Evolutionary conservation across 371 early-diverging fungal genomes (phyloP).

Genomic region (Zychaea mexicana): DNA sequence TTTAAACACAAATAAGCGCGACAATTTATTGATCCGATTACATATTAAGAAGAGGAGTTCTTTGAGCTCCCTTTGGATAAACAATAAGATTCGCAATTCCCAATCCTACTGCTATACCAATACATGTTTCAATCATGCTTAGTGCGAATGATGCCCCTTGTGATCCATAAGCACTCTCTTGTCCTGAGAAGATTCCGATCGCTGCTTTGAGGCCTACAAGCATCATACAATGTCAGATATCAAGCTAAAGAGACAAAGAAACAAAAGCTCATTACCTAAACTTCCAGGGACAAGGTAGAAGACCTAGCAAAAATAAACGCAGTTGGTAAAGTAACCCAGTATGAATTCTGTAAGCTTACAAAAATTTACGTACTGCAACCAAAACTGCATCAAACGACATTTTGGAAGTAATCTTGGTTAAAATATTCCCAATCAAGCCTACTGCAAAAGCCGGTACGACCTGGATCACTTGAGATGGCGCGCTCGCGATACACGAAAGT

Average conservation of each 20-base stretch:
- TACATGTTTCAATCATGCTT: conserved; percentile 42
- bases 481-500: conserved; percentile 44
- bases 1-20: no score
- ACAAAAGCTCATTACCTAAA: conserved; percentile 35
- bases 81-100: conserved; percentile 57
- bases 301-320: conserved; percentile 8
- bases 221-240: neutral
- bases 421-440: conserved; percentile 32
- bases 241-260: no score
- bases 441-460: conserved; percentile 20
- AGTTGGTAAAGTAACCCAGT: no score
- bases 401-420: conserved; percentile 48
- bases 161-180: conserved; percentile 30
- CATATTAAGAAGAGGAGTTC: conserved; percentile 62
- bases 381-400: conserved; percentile 61
- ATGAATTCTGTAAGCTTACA: neutral
- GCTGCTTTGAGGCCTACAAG: conserved; percentile 43
- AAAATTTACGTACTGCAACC: conserved; percentile 37
- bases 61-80: conserved; percentile 58
- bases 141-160: conserved; percentile 49
- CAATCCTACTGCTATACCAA: conserved; percentile 58
- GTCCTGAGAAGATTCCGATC: conserved; percentile 40
- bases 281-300: conserved; percentile 63
- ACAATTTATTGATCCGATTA: conserved; percentile 16
- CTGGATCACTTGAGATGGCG: conserved; percentile 40